Base-by-base conservation (phyloP, 1,139 yeast species). In the Pichia norvegensis region DNA sequence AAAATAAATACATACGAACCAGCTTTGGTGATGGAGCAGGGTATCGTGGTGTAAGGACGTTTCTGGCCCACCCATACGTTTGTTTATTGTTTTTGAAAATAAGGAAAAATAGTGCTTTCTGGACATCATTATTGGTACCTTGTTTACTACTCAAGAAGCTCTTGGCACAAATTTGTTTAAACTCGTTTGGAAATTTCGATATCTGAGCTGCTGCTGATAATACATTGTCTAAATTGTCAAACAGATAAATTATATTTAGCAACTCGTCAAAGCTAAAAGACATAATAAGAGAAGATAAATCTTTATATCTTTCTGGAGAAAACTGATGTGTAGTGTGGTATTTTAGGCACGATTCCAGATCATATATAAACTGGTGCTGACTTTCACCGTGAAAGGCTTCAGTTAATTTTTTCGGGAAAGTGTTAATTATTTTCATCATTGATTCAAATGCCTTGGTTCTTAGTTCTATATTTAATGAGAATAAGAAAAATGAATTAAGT, bases 21-120 rank as follows among this genome's bases (percentile, higher is more conserved):
- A 37, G 39, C 7, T 36, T 19, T n/a, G 20, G 22, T 8, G 46
- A 31, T 7, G 45, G 42, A 14, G 35, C 44, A 4, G 47, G 51
- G 19, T 50, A 50, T 35, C 46, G 13, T 11, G 52, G 52, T 1
- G 48, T 38, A 3, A 20, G 13, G 9, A 16, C 19, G 20, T 17
- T 20, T 7, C 23, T 23, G 11, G 23, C 8, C 3, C 4, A 2
- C 4, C 14, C 9, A 16, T 31, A 31, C 20, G 11, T 16, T 31
- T 16, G n/a, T 16, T 31, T 31, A 3, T 27, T n/a, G n/a, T 27
- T 27, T 11, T 27, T 27, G 31, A 27, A 27, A 11, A 27, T 27
- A 27, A 27, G 31, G n/a, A n/a, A 27, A 13, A 13, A 6, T 27
- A 27, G 5, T 11, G 31, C 31, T 13, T 27, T 14, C 5, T 27